Evolutionary conservation across 2,329 filamentous ascomycete species (phyloP), one percentile per base, ranked within the genome.

Genomic region (Ceratocystis lukuohia): DNA sequence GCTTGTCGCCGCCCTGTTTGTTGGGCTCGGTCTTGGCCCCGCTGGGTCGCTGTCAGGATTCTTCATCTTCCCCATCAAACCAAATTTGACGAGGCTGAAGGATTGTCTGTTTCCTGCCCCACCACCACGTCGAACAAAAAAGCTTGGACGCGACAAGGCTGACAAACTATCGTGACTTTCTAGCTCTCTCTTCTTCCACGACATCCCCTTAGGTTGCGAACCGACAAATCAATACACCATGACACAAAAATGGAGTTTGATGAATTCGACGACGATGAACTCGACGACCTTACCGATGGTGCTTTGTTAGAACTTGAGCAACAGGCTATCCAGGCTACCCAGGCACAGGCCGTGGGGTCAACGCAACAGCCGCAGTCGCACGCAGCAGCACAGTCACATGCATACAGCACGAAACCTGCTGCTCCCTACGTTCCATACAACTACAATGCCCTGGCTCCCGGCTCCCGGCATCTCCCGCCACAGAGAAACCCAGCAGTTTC

Each of bases 251-350:
- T 68, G 65, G 65, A 67, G n/a, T 48, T 67, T 62, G 41, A 62
- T 37, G 57, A 62, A 8, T 68, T 68, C 28, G 59, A 65, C 68
- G 85, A 87, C 72, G 84, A 86, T 72, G 84, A 80, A 68, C 78
- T 88, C 70, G 84, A 88, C 73, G 78, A 81, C 50, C 75, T 88
- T 53, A 82, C 84, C 69, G 78, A 80, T 69, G 79, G 80, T 69
- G 77, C 78, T 61, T 76, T 88, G 2, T 78, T 83, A 70, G 83
- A 86, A 72, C 81, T 88, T 69, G 85, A 88, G 72, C 80, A 82
- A 71, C 80, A 82, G 71, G 85, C 85, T 48, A 83, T 87, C 69
- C 81, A 82, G 70, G 80, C 80, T 70, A 87, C 84, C 3, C 83
- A 85, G 70, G 78, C 76, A 71, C 66, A 68, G 25, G 59, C 66